Percentiles rank a stretch among this genome's conserved stretches.
phyloP scores from a whole-genome alignment of 495 filamentous ascomycete genomes.

The Sordaria brevicollis region DNA sequence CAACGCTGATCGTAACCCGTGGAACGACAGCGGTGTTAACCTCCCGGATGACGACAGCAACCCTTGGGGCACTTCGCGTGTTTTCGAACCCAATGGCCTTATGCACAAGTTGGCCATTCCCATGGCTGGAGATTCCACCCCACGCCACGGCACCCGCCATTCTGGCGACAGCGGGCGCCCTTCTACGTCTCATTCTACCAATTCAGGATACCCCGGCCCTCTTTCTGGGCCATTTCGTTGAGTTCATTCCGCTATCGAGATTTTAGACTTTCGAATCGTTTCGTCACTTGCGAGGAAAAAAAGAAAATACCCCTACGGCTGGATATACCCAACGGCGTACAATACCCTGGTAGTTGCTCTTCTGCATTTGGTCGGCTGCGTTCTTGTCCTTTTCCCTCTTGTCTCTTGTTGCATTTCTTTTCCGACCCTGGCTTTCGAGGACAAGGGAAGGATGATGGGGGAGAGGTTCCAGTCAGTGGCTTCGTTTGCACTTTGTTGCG shows the following conservation, averaged over 20 bases:
- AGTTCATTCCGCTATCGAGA: slow-evolving; percentile 36
- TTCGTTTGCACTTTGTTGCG: not conserved
- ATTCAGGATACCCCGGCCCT: slow-evolving; percentile 86
- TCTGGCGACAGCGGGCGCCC: slow-evolving; percentile 86
- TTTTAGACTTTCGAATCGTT: slow-evolving; percentile 24
- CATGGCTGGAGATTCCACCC: slow-evolving; percentile 66
- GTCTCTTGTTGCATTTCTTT: not conserved
- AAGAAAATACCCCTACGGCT: slow-evolving; percentile 42
- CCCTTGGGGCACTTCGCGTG: slow-evolving; percentile 49
- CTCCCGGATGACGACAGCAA: slow-evolving; percentile 73
- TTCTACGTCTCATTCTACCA: slow-evolving; percentile 84
- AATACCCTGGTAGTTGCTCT: slow-evolving; percentile 40
- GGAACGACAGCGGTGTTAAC: slow-evolving; percentile 94
- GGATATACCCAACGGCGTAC: slow-evolving; percentile 47
- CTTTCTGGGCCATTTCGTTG: slow-evolving; percentile 73
- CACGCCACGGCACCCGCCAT: slow-evolving; percentile 67
- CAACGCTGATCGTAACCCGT: slow-evolving; percentile 83
- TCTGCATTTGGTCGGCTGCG: slow-evolving; percentile 51
- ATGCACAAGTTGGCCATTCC: slow-evolving; percentile 56
- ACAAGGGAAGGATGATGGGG: not conserved
- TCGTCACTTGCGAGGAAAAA: slow-evolving; percentile 18
- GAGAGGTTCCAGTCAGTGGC: not conserved
- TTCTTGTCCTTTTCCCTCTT: not conserved
- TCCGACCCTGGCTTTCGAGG: not conserved
- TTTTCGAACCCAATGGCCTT: slow-evolving; percentile 46